phyloP scores from a whole-genome alignment of 257 asterid genomes.

The Solanum arcanum region DNA sequence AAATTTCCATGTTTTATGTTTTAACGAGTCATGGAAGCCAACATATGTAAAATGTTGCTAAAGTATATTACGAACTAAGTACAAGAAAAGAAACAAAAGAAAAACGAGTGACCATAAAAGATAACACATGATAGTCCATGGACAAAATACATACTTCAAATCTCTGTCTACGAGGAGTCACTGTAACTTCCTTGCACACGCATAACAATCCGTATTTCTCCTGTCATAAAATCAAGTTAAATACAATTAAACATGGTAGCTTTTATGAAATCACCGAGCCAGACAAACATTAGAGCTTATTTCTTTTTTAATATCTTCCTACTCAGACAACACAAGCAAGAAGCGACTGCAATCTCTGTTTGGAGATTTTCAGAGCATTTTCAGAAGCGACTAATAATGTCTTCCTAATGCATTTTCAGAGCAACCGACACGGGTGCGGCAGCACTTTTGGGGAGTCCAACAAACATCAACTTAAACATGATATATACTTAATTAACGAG shows the following conservation, averaged over 20 bases:
- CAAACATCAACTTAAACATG: background rate
- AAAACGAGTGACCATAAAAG: background rate
- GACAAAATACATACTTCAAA: conserved; percentile 44
- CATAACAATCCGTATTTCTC: conserved; percentile 53
- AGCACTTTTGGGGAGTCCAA: background rate
- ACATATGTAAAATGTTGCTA: too few species aligned
- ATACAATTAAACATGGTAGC: background rate
- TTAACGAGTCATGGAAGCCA: too few species aligned
- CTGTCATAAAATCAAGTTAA: conserved; percentile 28
- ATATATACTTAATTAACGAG: background rate
- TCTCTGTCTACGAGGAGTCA: conserved; percentile 63
- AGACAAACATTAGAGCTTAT: background rate
- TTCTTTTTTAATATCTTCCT: background rate
- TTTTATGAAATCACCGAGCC: background rate
- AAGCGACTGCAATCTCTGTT: background rate
- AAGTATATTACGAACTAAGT: too few species aligned
- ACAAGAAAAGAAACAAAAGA: too few species aligned
- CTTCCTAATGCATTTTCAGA: background rate
- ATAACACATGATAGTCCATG: background rate
- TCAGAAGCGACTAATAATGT: too few species aligned
- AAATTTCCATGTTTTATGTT: too few species aligned
- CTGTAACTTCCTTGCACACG: conserved; percentile 44
- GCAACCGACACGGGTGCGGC: background rate
- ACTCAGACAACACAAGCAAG: background rate
- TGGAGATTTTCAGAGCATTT: background rate